phyloP scores from a whole-genome alignment of 164 flowering plant genomes.

The Vitis riparia region DNA sequence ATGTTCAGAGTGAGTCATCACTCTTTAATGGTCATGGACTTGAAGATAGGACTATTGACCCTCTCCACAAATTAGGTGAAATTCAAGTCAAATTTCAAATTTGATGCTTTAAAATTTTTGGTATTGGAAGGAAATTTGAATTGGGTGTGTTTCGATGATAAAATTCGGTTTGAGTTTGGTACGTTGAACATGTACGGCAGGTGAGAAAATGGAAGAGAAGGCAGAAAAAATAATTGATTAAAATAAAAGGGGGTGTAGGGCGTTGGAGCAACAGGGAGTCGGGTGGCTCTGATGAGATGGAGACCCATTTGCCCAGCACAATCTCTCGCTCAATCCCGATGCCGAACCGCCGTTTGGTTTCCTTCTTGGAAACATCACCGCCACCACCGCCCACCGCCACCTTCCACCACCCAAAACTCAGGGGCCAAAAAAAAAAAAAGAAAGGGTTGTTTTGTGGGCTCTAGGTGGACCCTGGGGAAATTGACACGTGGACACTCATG shows the following conservation, averaged over 20 bases:
- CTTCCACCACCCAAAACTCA: not conserved
- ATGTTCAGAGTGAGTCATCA: no score
- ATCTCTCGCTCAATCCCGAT: slow-evolving; percentile 16
- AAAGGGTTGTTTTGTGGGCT: slow-evolving; percentile 19
- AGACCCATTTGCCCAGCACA: slow-evolving; percentile 30
- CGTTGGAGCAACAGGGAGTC: slow-evolving; percentile 11
- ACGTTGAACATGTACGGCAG: no score
- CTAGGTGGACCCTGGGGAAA: slow-evolving; percentile 10
- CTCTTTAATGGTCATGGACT: no score
- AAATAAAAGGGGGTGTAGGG: slow-evolving; percentile 9
- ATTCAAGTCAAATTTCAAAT: no score
- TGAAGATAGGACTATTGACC: no score
- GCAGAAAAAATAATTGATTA: not conserved
- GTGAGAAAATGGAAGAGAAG: not conserved
- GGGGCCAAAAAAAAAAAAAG: not conserved
- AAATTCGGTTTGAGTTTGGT: no score
- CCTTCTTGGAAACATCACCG: slow-evolving; percentile 28
- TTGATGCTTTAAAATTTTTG: no score
- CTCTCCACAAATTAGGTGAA: no score
- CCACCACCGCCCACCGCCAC: slow-evolving; percentile 3
- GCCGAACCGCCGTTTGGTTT: slow-evolving; percentile 21
- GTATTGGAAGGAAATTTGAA: no score
- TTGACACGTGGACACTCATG: slow-evolving; percentile 17
- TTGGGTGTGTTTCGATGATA: no score
- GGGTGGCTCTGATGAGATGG: slow-evolving; percentile 22